Percentiles rank a stretch among this genome's conserved stretches.
phyloP scores from a whole-genome alignment of 768 basidiomycete species.

The Hydnomerulius pinastri region DNA sequence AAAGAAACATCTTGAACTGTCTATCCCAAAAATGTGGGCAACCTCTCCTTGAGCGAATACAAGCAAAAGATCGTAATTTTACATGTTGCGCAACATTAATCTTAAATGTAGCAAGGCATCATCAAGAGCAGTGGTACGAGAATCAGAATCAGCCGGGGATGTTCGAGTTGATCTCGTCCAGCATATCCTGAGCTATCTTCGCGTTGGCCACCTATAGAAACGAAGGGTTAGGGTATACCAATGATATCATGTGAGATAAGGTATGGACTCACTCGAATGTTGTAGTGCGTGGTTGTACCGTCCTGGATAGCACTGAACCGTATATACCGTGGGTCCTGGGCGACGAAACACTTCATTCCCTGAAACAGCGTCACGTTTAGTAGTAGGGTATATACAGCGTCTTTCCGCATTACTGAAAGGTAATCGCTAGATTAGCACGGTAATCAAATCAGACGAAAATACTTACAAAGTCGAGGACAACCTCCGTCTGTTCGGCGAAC shows the following conservation, averaged over 20 bases:
- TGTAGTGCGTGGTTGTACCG: slow-evolving; percentile 66
- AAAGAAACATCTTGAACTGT: slow-evolving; percentile 4
- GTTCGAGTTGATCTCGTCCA: slow-evolving; percentile 53
- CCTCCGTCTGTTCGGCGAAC: slow-evolving; percentile 62
- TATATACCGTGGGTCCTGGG: slow-evolving; percentile 79
- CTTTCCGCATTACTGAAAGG: slow-evolving; percentile 77
- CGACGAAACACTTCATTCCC: slow-evolving; percentile 73
- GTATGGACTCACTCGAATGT: slow-evolving; percentile 58
- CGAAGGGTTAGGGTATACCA: slow-evolving; percentile 4
- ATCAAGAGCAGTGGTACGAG: slow-evolving; percentile 19
- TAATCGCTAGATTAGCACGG: slow-evolving; percentile 10
- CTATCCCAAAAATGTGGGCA: too few species aligned
- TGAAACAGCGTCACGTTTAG: slow-evolving; percentile 76
- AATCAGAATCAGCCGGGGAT: slow-evolving; percentile 34
- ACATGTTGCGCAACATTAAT: slow-evolving; percentile 36
- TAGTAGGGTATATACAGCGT: slow-evolving; percentile 74
- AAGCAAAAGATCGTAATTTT: slow-evolving; percentile 30
- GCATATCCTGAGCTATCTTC: slow-evolving; percentile 69
- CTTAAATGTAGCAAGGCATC: slow-evolving; percentile 30
- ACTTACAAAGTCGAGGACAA: slow-evolving; percentile 66
- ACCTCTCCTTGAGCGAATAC: slow-evolving; percentile 29
- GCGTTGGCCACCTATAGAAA: slow-evolving; percentile 58
- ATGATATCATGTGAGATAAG: too few species aligned
- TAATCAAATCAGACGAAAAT: neutral
- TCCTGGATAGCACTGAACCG: slow-evolving; percentile 73